Evolutionary conservation across 1,139 yeast species (phyloP).

Genomic region (Sugiyamaella castrensis): DNA sequence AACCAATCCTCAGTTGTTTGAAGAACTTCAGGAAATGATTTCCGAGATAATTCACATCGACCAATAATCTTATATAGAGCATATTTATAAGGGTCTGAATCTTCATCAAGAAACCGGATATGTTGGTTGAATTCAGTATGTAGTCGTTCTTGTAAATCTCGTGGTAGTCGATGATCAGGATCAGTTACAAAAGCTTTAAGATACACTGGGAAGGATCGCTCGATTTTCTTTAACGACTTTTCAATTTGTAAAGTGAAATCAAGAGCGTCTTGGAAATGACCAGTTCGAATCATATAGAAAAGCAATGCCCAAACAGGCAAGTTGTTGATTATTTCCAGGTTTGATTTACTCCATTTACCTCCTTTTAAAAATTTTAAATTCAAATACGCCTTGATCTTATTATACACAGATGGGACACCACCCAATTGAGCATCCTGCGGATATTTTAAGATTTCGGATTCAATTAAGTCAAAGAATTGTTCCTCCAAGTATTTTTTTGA

Average conservation of each 20-base stretch:
- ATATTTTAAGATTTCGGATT: slow-evolving; percentile 63
- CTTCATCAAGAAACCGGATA: slow-evolving; percentile 61
- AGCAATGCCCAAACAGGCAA: slow-evolving; percentile 90
- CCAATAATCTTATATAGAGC: slow-evolving; percentile 91
- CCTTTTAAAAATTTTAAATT: slow-evolving; percentile 42
- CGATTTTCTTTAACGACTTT: slow-evolving; percentile 71
- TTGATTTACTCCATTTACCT: slow-evolving; percentile 50
- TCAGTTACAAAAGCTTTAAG: slow-evolving; percentile 68
- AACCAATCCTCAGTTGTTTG: slow-evolving; percentile 93
- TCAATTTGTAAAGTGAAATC: slow-evolving; percentile 54
- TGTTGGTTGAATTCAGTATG: slow-evolving; percentile 82
- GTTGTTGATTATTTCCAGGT: slow-evolving; percentile 67
- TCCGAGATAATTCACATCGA: slow-evolving; percentile 77
- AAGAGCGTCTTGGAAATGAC: slow-evolving; percentile 74
- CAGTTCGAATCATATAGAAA: slow-evolving; percentile 81
- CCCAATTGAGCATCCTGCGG: slow-evolving; percentile 53
- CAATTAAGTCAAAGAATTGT: slow-evolving; percentile 75
- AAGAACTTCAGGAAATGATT: slow-evolving; percentile 71
- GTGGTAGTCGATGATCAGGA: slow-evolving; percentile 54
- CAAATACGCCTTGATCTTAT: slow-evolving; percentile 67
- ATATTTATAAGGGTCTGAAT: slow-evolving; percentile 82
- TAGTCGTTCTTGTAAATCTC: slow-evolving; percentile 66
- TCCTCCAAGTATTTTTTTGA: slow-evolving; percentile 63
- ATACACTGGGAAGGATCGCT: slow-evolving; percentile 78
- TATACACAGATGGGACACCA: slow-evolving; percentile 67